A percentile compares a stretch with the other conserved stretches of the same genome.
These are phyloP conservation scores for Phytophthora pluvialis DNA, from an alignment of 352 stramenopile species.

Conservation along the genomic window DNA sequence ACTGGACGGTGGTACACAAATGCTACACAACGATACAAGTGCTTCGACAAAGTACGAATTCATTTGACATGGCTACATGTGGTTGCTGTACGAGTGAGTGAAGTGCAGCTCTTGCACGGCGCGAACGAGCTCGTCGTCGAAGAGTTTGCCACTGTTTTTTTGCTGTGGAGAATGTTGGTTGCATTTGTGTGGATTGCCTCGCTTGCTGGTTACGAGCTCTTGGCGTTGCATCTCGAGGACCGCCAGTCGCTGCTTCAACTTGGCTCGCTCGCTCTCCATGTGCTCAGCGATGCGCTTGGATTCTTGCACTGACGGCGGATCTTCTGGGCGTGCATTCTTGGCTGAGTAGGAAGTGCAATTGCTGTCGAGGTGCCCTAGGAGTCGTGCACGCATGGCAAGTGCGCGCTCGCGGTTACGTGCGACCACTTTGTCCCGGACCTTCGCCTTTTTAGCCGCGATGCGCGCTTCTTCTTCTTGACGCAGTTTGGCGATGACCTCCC, in stretches of 20 bases:
- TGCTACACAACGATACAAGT: constrained; percentile 3
- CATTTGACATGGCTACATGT: constrained; percentile 8
- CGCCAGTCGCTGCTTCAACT: constrained; percentile 22
- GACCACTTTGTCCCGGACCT: constrained; percentile 44
- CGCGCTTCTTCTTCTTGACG: constrained; percentile 33
- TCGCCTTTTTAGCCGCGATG: constrained; percentile 38
- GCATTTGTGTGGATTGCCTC: neutral
- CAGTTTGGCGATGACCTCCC: constrained; percentile 19
- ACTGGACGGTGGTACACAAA: constrained; percentile 1
- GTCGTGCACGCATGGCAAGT: constrained; percentile 37
- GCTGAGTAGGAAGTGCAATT: neutral
- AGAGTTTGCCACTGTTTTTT: constrained; percentile 11
- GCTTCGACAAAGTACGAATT: constrained; percentile 26
- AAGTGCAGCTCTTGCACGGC: constrained; percentile 48
- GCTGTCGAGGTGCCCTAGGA: constrained; percentile 16
- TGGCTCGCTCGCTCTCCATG: constrained; percentile 22
- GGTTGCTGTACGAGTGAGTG: constrained; percentile 16
- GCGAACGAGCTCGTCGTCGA: constrained; percentile 43
- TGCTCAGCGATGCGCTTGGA: constrained; percentile 22
- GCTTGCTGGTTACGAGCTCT: constrained; percentile 7
- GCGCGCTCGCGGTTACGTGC: constrained; percentile 51
- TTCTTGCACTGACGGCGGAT: neutral
- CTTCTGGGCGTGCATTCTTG: neutral
- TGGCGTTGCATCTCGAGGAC: constrained; percentile 27
- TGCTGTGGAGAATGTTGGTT: constrained; percentile 15